Conservation (phyloP, 805 yeast genomes). For the Blastobotrys chiropterorum region DNA sequence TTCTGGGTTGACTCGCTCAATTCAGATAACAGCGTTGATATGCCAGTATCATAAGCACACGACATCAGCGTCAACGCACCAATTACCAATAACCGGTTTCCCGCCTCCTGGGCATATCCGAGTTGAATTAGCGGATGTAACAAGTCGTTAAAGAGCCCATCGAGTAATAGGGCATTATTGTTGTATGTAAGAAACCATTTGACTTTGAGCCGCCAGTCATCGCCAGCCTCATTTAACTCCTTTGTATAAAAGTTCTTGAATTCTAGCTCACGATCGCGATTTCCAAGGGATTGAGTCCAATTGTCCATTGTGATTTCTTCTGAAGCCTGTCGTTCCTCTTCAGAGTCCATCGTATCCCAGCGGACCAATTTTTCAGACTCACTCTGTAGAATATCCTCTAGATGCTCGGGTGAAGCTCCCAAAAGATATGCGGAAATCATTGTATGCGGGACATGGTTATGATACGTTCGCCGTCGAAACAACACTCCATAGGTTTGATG, state of each 20-base stretch:
- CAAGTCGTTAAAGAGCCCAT: constrained; percentile 23
- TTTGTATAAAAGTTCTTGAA: constrained; percentile 36
- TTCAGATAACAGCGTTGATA: neutral
- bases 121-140: constrained; percentile 32
- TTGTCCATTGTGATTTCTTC: constrained; percentile 25
- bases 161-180: constrained; percentile 10
- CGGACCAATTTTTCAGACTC: neutral
- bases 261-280: constrained; percentile 29
- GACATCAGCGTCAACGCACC: constrained; percentile 31
- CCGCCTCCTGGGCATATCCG: constrained; percentile 32
- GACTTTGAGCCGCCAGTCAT: constrained; percentile 31
- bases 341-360: neutral
- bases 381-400: constrained; percentile 12
- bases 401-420: constrained; percentile 30
- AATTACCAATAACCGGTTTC: constrained; percentile 29
- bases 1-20: neutral
- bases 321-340: neutral
- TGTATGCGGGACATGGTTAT: constrained; percentile 28
- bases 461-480: constrained; percentile 8
- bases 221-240: constrained; percentile 27
- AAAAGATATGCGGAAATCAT: constrained; percentile 31
- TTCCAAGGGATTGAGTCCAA: constrained; percentile 29
- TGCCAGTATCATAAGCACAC: constrained; percentile 17
- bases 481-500: neutral
- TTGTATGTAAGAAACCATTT: constrained; percentile 19